Percentiles rank a stretch among this genome's conserved stretches.
phyloP scores from a whole-genome alignment of 345 rosid species.

The Populus alba region DNA sequence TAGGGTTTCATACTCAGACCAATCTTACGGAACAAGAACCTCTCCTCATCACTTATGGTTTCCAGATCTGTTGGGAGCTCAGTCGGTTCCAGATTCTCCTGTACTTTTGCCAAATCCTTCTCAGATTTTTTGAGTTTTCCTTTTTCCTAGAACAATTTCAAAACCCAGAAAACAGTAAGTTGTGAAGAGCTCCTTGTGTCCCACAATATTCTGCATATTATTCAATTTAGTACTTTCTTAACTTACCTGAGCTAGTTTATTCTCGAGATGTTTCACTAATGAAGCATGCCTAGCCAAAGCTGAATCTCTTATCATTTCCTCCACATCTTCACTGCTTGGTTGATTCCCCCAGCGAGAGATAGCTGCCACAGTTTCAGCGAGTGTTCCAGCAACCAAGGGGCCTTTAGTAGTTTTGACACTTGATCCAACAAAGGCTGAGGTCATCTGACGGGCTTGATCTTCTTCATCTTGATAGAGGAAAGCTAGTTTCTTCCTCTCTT shows the following conservation, averaged over 20 bases:
- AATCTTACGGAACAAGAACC: slow-evolving; percentile 73
- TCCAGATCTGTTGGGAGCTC: slow-evolving; percentile 82
- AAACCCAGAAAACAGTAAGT: slow-evolving; percentile 10
- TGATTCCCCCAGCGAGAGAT: slow-evolving; percentile 70
- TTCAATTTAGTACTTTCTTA: not conserved
- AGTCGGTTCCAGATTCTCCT: slow-evolving; percentile 62
- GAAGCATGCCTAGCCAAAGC: slow-evolving; percentile 48
- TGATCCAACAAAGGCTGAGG: slow-evolving; percentile 33
- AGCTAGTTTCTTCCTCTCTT: slow-evolving; percentile 52
- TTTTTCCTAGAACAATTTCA: slow-evolving; percentile 53
- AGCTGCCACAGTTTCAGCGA: slow-evolving; percentile 83
- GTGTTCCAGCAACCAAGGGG: slow-evolving; percentile 76
- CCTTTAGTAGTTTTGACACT: slow-evolving; percentile 33
- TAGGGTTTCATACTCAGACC: slow-evolving; percentile 90
- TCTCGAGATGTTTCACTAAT: slow-evolving; percentile 57
- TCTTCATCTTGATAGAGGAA: slow-evolving; percentile 65
- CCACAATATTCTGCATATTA: not conserved
- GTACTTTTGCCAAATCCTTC: slow-evolving; percentile 68
- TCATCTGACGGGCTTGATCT: slow-evolving; percentile 61
- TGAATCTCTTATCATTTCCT: slow-evolving; percentile 60
- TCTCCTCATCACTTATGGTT: slow-evolving; percentile 76
- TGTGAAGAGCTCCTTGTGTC: not conserved
- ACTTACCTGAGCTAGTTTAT: slow-evolving; percentile 69
- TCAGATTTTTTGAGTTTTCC: slow-evolving; percentile 62
- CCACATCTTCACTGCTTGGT: slow-evolving; percentile 50